phyloP scores from a whole-genome alignment of 495 filamentous ascomycete species.

The Oleoguttula mirabilis region DNA sequence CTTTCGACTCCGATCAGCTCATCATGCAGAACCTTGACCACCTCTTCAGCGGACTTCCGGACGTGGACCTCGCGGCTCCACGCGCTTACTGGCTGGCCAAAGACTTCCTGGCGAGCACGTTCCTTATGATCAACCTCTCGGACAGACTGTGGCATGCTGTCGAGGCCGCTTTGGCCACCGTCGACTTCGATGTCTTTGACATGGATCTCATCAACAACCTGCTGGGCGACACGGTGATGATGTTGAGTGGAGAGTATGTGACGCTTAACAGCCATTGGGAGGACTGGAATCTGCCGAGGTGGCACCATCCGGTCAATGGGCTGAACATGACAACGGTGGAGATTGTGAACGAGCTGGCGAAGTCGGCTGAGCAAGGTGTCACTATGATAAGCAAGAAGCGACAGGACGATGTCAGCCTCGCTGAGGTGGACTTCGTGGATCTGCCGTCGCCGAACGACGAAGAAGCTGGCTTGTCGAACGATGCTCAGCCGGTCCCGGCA shows the following conservation, averaged over 20 bases:
- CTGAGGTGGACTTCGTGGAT: not conserved
- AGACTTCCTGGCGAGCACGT: slow-evolving; percentile 25
- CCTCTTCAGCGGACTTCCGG: slow-evolving; percentile 27
- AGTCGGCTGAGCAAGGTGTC: not conserved
- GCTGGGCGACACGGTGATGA: slow-evolving; percentile 26
- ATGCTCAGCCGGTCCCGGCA: too few relatives aligned
- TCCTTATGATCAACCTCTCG: slow-evolving; percentile 25
- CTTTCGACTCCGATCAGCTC: slow-evolving; percentile 30
- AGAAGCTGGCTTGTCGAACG: too few relatives aligned
- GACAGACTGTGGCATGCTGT: slow-evolving; percentile 27
- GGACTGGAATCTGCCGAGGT: slow-evolving; percentile 25
- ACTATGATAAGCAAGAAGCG: not conserved
- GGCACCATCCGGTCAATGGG: slow-evolving; percentile 16
- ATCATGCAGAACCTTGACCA: slow-evolving; percentile 28
- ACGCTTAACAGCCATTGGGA: slow-evolving; percentile 34
- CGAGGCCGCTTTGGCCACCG: slow-evolving; percentile 14
- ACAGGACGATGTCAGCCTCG: not conserved
- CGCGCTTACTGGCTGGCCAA: slow-evolving; percentile 26
- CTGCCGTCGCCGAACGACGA: too few relatives aligned
- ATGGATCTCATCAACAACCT: slow-evolving; percentile 32
- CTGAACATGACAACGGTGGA: slow-evolving; percentile 7
- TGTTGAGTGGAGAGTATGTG: slow-evolving; percentile 31
- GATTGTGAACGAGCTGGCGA: not conserved
- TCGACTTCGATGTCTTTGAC: slow-evolving; percentile 26
- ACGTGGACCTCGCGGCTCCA: slow-evolving; percentile 29